phyloP scores from a whole-genome alignment of 352 stramenopile genomes.

The Aphanomyces invadans region DNA sequence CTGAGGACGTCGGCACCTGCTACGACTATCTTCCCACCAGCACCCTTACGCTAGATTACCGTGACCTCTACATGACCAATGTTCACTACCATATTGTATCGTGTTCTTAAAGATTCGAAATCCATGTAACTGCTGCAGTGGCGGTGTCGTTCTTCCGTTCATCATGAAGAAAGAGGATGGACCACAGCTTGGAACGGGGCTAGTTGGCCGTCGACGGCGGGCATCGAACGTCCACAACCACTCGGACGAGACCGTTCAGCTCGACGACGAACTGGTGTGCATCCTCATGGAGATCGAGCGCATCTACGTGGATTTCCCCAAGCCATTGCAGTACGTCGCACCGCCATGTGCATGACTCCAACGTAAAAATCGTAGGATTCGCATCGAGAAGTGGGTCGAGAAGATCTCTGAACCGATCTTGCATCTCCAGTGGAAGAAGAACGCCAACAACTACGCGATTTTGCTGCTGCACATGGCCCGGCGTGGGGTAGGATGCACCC shows the following conservation, averaged over 20 bases:
- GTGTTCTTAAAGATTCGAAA: too few relatives aligned
- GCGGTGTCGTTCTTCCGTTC: too few relatives aligned
- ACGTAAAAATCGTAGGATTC: constrained; percentile 10
- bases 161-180: too few relatives aligned
- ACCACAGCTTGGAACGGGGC: not conserved
- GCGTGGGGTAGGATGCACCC: not conserved
- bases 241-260: not conserved
- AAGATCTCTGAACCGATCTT: constrained; percentile 22
- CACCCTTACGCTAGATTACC: not conserved
- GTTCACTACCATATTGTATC: not conserved
- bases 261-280: constrained; percentile 22
- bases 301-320: constrained; percentile 14
- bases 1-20: not conserved
- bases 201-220: not conserved
- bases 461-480: constrained; percentile 21
- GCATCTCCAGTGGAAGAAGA: constrained; percentile 23
- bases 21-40: not conserved
- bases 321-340: constrained; percentile 10
- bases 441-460: constrained; percentile 20
- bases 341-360: not conserved
- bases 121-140: not conserved
- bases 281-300: constrained; percentile 24
- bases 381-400: constrained; percentile 23
- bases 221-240: not conserved
- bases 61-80: too few relatives aligned